Conservation (phyloP, 441 rosid genomes). For the Manihot esculenta region DNA sequence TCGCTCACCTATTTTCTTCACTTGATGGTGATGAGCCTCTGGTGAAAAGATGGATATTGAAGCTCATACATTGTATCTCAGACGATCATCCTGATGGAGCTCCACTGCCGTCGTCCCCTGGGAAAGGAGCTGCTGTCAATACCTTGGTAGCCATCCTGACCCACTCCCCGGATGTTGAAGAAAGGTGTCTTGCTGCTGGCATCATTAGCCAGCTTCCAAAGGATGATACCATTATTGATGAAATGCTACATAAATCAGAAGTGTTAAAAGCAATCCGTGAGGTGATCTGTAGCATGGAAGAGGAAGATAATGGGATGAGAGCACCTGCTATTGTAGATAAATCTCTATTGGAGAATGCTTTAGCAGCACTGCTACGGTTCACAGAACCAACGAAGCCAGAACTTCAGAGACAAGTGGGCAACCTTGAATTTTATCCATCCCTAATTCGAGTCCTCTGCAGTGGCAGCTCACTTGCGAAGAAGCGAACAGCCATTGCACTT, state of each 20-base stretch:
- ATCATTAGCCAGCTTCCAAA: slow-evolving; percentile 54
- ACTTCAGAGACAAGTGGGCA: slow-evolving; percentile 46
- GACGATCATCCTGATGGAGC: slow-evolving; percentile 40
- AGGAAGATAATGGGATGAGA: slow-evolving; percentile 23
- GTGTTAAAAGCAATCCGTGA: slow-evolving; percentile 45
- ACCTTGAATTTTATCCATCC: slow-evolving; percentile 42
- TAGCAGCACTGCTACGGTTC: slow-evolving; percentile 49
- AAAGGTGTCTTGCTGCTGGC: slow-evolving; percentile 50
- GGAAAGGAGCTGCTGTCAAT: slow-evolving; percentile 42
- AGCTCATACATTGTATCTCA: slow-evolving; percentile 40
- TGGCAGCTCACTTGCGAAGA: slow-evolving; percentile 47
- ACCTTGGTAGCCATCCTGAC: slow-evolving; percentile 35
- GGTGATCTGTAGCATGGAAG: slow-evolving; percentile 39
- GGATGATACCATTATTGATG: slow-evolving; percentile 44
- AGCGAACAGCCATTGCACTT: slow-evolving; percentile 48
- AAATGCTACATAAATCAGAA: slow-evolving; percentile 43
- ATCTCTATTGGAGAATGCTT: slow-evolving; percentile 45
- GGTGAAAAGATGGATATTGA: slow-evolving; percentile 43
- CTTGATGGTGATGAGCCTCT: slow-evolving; percentile 28
- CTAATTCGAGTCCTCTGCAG: slow-evolving; percentile 44
- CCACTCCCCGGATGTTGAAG: slow-evolving; percentile 37
- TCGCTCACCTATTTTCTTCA: slow-evolving; percentile 40
- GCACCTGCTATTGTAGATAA: slow-evolving; percentile 19
- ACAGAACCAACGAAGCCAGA: slow-evolving; percentile 53
- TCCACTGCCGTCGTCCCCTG: slow-evolving; percentile 47